Percentiles rank a stretch among this genome's conserved stretches.
Evolutionary conservation across 768 basidiomycete genomes (phyloP).

Genomic region (Boletus tomentosulus): DNA sequence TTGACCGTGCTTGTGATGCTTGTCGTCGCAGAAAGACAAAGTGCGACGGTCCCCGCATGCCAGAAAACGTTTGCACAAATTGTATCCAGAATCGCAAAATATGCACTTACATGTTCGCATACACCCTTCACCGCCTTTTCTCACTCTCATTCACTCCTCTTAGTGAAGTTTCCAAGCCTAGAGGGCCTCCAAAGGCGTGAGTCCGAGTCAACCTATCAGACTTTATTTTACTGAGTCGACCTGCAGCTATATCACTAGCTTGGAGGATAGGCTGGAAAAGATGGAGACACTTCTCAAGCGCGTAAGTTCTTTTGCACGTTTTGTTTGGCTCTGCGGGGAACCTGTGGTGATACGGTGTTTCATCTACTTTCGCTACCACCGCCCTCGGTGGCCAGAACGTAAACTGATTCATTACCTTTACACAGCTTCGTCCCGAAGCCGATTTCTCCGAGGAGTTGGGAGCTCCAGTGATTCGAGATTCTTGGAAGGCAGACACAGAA

Average conservation of each 20-base stretch:
- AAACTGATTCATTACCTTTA: constrained; percentile 10
- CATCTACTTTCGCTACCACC: background rate
- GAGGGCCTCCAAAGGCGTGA: constrained; percentile 66
- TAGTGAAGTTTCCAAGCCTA: constrained; percentile 62
- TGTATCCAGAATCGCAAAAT: constrained; percentile 46
- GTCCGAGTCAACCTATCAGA: constrained; percentile 21
- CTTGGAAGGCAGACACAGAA: constrained; percentile 48
- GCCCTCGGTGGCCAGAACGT: background rate
- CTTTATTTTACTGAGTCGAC: background rate
- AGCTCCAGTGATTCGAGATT: constrained; percentile 55
- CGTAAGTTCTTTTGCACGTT: constrained; percentile 31
- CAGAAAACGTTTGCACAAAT: constrained; percentile 52
- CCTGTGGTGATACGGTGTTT: background rate
- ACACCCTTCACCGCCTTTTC: background rate
- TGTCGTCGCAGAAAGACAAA: constrained; percentile 57
- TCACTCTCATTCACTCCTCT: constrained; percentile 1
- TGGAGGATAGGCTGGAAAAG: constrained; percentile 57
- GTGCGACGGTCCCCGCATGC: constrained; percentile 55
- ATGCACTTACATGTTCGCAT: constrained; percentile 58
- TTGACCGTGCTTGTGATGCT: constrained; percentile 56
- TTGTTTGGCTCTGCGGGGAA: background rate
- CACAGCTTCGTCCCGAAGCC: constrained; percentile 56
- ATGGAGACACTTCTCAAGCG: constrained; percentile 51
- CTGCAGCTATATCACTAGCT: constrained; percentile 49
- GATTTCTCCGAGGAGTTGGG: constrained; percentile 65